phyloP scores from a whole-genome alignment of 2,329 filamentous ascomycete genomes.

The Dactylellina cionopaga region DNA sequence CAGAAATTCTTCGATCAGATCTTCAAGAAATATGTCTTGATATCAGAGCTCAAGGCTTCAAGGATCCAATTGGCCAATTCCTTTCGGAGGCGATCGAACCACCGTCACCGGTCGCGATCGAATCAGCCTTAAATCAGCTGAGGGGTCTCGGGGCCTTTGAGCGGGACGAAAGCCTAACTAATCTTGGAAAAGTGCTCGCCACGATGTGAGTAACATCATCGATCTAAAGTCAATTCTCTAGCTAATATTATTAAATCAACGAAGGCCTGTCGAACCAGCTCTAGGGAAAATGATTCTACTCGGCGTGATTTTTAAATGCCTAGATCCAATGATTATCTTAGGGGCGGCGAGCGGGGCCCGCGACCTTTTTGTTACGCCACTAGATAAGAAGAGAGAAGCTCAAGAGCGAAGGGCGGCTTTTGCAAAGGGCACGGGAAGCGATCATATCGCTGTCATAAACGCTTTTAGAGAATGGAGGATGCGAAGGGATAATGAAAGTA shows the following conservation, averaged over 20 bases:
- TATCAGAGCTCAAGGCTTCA: slow-evolving; percentile 61
- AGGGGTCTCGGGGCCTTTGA: slow-evolving; percentile 62
- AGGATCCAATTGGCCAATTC: slow-evolving; percentile 61
- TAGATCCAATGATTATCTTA: slow-evolving; percentile 65
- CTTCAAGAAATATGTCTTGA: slow-evolving; percentile 63
- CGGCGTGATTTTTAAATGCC: slow-evolving; percentile 66
- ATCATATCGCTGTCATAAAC: slow-evolving; percentile 64
- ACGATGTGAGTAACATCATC: slow-evolving; percentile 54
- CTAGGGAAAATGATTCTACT: slow-evolving; percentile 66
- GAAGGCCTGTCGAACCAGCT: slow-evolving; percentile 61
- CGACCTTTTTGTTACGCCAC: slow-evolving; percentile 59
- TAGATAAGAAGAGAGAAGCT: slow-evolving; percentile 56
- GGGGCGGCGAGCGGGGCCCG: slow-evolving; percentile 59
- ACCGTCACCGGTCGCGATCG: slow-evolving; percentile 60
- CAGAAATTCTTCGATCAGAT: slow-evolving; percentile 63
- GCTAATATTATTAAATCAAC: slow-evolving; percentile 7
- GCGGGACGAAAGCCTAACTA: slow-evolving; percentile 62
- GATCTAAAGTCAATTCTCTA: not conserved
- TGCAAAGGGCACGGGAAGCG: slow-evolving; percentile 60
- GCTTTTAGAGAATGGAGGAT: slow-evolving; percentile 62
- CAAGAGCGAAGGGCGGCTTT: slow-evolving; percentile 58
- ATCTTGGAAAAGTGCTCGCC: slow-evolving; percentile 63
- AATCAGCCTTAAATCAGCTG: slow-evolving; percentile 61
- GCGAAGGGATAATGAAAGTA: slow-evolving; percentile 58
- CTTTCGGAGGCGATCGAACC: slow-evolving; percentile 64